Evolutionary conservation across 139 green algal species (phyloP).

Genomic region (Microglena sp.): DNA sequence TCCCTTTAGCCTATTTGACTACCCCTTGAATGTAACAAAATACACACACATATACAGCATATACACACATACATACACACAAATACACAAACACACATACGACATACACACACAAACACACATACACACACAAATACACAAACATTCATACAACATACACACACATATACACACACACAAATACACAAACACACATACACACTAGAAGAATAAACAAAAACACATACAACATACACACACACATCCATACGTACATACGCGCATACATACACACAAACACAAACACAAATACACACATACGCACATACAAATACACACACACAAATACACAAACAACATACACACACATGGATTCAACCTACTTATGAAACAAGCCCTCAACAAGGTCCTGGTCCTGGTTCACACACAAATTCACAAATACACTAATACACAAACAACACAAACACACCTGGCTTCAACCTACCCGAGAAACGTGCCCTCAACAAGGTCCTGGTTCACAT

Average conservation of each 20-base stretch:
- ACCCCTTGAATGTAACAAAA: no score
- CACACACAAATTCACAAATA: no score
- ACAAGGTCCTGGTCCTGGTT: no score
- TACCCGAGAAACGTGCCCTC: background rate
- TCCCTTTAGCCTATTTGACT: no score
- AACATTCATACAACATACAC: background rate
- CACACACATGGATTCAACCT: no score
- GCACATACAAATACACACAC: no score
- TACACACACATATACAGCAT: background rate
- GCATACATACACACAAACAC: no score
- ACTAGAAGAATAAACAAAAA: background rate
- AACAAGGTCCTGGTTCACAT: background rate
- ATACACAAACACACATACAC: no score
- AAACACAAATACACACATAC: no score
- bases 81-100: background rate
- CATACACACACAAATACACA: background rate
- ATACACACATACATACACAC: background rate
- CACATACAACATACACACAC: background rate
- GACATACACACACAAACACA: background rate
- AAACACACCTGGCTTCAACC: background rate
- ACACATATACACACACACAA: constrained; percentile 1
- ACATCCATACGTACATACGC: no score
- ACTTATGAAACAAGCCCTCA: no score
- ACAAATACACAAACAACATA: no score
- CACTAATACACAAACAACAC: background rate